Conservation (phyloP, 805 yeast species). For the Komagataella populi region DNA sequence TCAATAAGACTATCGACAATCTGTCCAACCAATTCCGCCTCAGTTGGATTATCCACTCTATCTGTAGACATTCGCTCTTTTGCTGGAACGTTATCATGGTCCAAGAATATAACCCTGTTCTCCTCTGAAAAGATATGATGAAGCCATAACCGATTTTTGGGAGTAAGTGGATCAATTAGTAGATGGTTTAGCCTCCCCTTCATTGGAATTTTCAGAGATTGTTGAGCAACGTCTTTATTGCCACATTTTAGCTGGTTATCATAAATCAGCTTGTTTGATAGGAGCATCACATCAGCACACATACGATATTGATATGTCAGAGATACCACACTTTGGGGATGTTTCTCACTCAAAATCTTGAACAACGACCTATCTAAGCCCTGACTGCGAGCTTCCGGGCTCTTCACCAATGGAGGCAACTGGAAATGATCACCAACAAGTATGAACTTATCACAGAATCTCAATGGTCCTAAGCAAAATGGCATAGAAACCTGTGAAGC, state of each 20-base stretch:
- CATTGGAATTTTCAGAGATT: slow-evolving; percentile 34
- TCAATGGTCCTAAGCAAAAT: slow-evolving; percentile 74
- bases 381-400: slow-evolving; percentile 45
- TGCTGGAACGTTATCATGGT: slow-evolving; percentile 61
- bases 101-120: slow-evolving; percentile 59
- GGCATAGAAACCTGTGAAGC: slow-evolving; percentile 95
- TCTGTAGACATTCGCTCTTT: slow-evolving; percentile 45
- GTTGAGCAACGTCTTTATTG: slow-evolving; percentile 43
- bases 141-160: slow-evolving; percentile 35
- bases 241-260: slow-evolving; percentile 72
- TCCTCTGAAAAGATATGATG: slow-evolving; percentile 34
- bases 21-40: slow-evolving; percentile 51
- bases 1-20: slow-evolving; percentile 41
- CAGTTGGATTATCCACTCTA: slow-evolving; percentile 59
- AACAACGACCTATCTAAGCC: slow-evolving; percentile 72
- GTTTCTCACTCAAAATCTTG: slow-evolving; percentile 52
- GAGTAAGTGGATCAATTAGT: slow-evolving; percentile 1
- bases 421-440: slow-evolving; percentile 97
- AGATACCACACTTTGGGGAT: slow-evolving; percentile 66
- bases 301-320: slow-evolving; percentile 80
- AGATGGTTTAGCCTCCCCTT: slow-evolving; percentile 13
- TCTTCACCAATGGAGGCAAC: slow-evolving; percentile 75
- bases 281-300: slow-evolving; percentile 78
- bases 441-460: slow-evolving; percentile 65
- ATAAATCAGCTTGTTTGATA: slow-evolving; percentile 73